Conservation (phyloP, 2,329 filamentous ascomycete genomes). For the Pezicula carpinea region DNA sequence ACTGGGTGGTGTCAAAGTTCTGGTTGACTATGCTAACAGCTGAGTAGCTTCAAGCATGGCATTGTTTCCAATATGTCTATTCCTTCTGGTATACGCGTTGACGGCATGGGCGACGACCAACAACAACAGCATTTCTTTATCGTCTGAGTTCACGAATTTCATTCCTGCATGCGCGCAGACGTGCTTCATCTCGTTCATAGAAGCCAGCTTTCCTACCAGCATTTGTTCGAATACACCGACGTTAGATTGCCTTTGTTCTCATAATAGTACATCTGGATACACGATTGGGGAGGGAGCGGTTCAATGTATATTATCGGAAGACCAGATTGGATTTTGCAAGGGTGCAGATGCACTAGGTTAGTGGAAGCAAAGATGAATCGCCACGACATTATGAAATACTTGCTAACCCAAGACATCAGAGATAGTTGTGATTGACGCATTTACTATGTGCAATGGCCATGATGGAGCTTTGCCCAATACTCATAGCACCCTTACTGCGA, state of each 20-base stretch:
- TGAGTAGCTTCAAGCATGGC: constrained; percentile 25
- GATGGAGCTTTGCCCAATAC: constrained; percentile 49
- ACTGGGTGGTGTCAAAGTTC: background rate
- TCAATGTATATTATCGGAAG: constrained; percentile 58
- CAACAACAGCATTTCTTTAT: constrained; percentile 16
- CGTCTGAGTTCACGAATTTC: constrained; percentile 23
- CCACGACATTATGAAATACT: background rate
- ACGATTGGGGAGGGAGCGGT: constrained; percentile 69
- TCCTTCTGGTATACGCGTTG: constrained; percentile 23
- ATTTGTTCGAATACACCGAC: constrained; percentile 46
- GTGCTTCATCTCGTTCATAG: constrained; percentile 61
- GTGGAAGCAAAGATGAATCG: background rate
- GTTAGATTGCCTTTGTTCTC: constrained; percentile 60
- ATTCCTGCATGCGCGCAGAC: constrained; percentile 45
- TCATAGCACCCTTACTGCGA: constrained; percentile 53
- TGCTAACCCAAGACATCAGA: constrained; percentile 26
- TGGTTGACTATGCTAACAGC: constrained; percentile 9
- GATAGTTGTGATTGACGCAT: constrained; percentile 45
- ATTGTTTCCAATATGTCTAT: constrained; percentile 25
- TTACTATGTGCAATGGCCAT: constrained; percentile 52
- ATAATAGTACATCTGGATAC: constrained; percentile 53
- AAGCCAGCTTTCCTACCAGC: constrained; percentile 48
- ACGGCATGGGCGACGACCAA: constrained; percentile 13
- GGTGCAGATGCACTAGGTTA: constrained; percentile 32
- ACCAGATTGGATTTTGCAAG: constrained; percentile 45